Evolutionary conservation across 805 yeast species (phyloP), one percentile per base, ranked within the genome.

Genomic region (Starmerella tilneyi): DNA sequence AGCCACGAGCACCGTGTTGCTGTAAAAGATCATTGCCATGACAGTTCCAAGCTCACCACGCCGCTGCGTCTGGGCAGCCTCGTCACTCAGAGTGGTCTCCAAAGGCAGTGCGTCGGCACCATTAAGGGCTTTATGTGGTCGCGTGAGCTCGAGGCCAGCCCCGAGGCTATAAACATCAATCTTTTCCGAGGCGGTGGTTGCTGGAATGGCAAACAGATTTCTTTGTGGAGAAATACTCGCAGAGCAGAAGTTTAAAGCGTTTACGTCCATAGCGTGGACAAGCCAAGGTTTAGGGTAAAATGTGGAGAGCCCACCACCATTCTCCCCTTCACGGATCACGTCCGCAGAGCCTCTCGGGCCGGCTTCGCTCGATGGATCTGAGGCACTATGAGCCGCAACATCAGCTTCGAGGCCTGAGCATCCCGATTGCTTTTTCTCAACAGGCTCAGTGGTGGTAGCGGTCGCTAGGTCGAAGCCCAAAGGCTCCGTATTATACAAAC

Each of bases 191-290:
- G 75, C 74, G 9, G 68, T 60, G 0, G 85, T 75, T 15, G 79
- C 76, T 0, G 94, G 85, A 0, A 83, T 73, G 0, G 71, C 71
- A 5, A 79, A 57, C 21, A 63, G 57, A 1, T 59, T 57, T 6
- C 20, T 4, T 15, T 9, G 16, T 11, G 38, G 39, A 7, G 40
- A 44, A 15, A 71, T 60, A 5, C 70, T 78, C n/a, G 79, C 76
- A 44, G 78, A 76, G 53, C 85, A 73, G 59, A 79, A 84, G 54
- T 82, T 84, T 51, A 84, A 63, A 4, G 84, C 68, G 59, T 84
- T 84, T 34, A 81, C 81, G 5, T 86, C 86, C 52, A 81, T 67
- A 15, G 72, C 69, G 49, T 71, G 68, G 1, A 65, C 59, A 26
- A 62, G 51, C 52, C 62, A 55, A 6, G 68, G 69, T 23, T 44